These are phyloP conservation scores for Schizonepeta tenuifolia DNA, from an alignment of 257 asterid species.

Conservation along the genomic window DNA sequence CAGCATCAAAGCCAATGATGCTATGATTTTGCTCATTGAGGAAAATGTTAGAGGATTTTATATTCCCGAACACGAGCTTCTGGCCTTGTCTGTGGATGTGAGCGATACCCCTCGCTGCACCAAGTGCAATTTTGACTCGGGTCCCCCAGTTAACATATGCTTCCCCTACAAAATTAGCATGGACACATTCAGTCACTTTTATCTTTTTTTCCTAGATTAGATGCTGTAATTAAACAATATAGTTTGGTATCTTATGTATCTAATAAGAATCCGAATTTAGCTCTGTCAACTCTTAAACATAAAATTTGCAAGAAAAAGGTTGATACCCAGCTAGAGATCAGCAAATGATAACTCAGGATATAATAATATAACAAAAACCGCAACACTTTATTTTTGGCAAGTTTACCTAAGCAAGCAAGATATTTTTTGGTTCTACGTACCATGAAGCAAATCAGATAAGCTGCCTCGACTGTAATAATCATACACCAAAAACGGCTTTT, in stretches of 20 bases:
- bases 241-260: too few relatives aligned
- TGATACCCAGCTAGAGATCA: too few relatives aligned
- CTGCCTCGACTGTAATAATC: constrained; percentile 33
- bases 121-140: constrained; percentile 38
- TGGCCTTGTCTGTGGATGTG: constrained; percentile 39
- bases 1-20: constrained; percentile 36
- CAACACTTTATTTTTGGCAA: not conserved
- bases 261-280: too few relatives aligned
- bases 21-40: constrained; percentile 23
- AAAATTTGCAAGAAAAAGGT: too few relatives aligned
- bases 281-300: too few relatives aligned
- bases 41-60: constrained; percentile 44
- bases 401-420: not conserved
- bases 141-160: constrained; percentile 31
- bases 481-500: constrained; percentile 38
- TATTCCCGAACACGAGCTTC: constrained; percentile 43
- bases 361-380: too few relatives aligned
- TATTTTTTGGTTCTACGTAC: constrained; percentile 15
- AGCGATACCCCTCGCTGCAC: constrained; percentile 43
- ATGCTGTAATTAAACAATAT: too few relatives aligned
- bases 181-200: too few relatives aligned
- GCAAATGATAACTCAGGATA: too few relatives aligned
- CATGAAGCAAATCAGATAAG: constrained; percentile 37
- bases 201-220: too few relatives aligned
- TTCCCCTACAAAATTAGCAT: constrained; percentile 24